Percentiles rank a stretch among this genome's conserved stretches.
These are phyloP conservation scores for Acrodontium crateriforme DNA, from an alignment of 2,329 filamentous ascomycete genomes.

Conservation along the genomic window DNA sequence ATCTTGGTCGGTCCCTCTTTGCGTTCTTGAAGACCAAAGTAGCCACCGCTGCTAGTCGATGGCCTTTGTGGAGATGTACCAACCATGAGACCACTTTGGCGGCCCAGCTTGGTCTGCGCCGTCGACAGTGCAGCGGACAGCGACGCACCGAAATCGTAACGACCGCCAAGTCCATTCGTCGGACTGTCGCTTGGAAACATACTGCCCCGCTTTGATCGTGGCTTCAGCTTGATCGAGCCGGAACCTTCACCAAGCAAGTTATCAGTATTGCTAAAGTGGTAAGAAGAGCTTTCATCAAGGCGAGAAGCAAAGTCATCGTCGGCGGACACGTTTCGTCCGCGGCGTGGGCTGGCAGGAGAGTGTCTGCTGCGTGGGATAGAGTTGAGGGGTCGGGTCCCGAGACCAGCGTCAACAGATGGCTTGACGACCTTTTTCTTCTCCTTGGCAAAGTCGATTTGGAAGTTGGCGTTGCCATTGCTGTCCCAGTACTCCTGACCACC, in stretches of 20 bases:
- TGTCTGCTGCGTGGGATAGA: constrained; percentile 37
- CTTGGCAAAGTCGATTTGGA: constrained; percentile 73
- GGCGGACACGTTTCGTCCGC: constrained; percentile 31
- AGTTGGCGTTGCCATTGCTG: constrained; percentile 78
- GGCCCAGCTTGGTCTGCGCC: constrained; percentile 49
- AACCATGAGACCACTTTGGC: constrained; percentile 37
- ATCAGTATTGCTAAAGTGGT: constrained; percentile 29
- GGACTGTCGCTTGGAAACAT: constrained; percentile 43
- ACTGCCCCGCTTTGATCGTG: constrained; percentile 43
- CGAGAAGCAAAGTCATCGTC: constrained; percentile 59
- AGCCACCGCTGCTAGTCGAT: constrained; percentile 25
- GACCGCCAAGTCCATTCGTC: constrained; percentile 62
- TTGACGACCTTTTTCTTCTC: constrained; percentile 2
- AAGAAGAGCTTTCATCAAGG: constrained; percentile 30
- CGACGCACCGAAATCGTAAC: constrained; percentile 94
- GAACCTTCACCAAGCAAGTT: constrained; percentile 45
- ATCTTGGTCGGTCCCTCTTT: constrained; percentile 16
- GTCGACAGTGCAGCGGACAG: constrained; percentile 68
- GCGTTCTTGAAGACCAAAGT: constrained; percentile 25
- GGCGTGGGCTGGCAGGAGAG: constrained; percentile 34
- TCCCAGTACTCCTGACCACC: constrained; percentile 86
- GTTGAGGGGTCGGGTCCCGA: constrained; percentile 35
- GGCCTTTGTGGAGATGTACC: constrained; percentile 22
- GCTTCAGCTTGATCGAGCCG: constrained; percentile 54
- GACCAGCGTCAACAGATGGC: constrained; percentile 6